Base-by-base conservation (phyloP, 1,284 basidiomycete species). In the Takashimella koratensis region DNA sequence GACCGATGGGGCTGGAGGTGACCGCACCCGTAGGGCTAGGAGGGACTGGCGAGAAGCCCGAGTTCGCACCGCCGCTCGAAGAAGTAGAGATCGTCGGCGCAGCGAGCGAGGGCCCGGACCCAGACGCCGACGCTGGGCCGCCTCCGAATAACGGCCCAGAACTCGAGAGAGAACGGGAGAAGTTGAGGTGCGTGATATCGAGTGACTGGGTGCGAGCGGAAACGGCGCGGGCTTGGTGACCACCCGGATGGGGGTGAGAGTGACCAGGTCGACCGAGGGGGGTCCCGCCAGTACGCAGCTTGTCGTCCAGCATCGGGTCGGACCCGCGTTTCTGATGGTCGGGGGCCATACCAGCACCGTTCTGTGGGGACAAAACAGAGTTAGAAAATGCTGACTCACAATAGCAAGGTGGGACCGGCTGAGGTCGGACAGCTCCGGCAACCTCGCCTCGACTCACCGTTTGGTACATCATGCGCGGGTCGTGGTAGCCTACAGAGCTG, bases 311-410 rank as follows among this genome's bases (percentile, higher is more conserved):
- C 30, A 90, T 78, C 10, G 89, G 88, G 74, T 94, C 90, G 0
- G 90, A 91, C 20, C 88, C 88, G 47, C 90, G 84, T 71, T 92
- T n/a, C n/a, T n/a, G n/a, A n/a, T n/a, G n/a, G n/a, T n/a, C n/a
- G n/a, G n/a, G n/a, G n/a, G n/a, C n/a, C n/a, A n/a, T n/a, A n/a
- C n/a, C n/a, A n/a, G n/a, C n/a, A n/a, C n/a, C n/a, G n/a, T n/a
- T n/a, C n/a, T n/a, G n/a, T n/a, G n/a, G n/a, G n/a, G n/a, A n/a
- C n/a, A n/a, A n/a, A n/a, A n/a, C n/a, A n/a, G n/a, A n/a, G n/a
- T n/a, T n/a, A n/a, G n/a, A n/a, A n/a, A n/a, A n/a, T n/a, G n/a
- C n/a, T n/a, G n/a, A n/a, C n/a, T n/a, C n/a, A n/a, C n/a, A n/a
- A n/a, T n/a, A n/a, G n/a, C n/a, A n/a, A n/a, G n/a, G n/a, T n/a